Evolutionary conservation across 2,329 filamentous ascomycete genomes (phyloP), one percentile per base, ranked within the genome.

Genomic region (Claviceps purpurea): DNA sequence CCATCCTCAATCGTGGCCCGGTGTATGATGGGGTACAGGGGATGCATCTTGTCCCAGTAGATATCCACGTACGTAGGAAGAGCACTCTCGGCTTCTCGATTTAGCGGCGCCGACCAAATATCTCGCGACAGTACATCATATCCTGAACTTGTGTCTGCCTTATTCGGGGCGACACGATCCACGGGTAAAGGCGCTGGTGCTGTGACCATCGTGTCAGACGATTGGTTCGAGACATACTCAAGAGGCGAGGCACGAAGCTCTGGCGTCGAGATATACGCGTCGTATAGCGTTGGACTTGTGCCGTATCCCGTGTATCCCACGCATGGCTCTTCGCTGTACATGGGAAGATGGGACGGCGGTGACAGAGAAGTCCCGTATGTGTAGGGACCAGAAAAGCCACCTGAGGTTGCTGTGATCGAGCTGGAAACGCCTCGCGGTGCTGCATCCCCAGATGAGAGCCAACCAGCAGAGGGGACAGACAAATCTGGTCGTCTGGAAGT

Each of bases 21-120:
- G 62, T 80, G 76, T 26, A 79, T 67, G 26, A 79, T 61, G n/a
- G 76, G 76, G 56, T 72, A 73, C 52, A 68, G 56, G 22, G 67
- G 65, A 57, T 77, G 68, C 48, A 77, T 72, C 54, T 69, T 70
- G 49, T 72, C 67, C 77, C 77, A 79, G 63, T 78, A 79, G 39
- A 73, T 64, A 24, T 74, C 67, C 54, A 79, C 65, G 56, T 79
- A 79, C 43, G 61, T 60, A 43, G 77, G 74, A 46, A 78, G 70
- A 42, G 69, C 68, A 49, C 67, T 70, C 54, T 67, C 68, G 45
- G 68, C 64, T 47, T 66, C 65, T 37, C 64, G 62, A 55, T 68
- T 66, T 57, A 75, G 60, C 50, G 67, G 62, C 50, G 67, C 55
- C 10, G 64, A 57, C 52, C 59, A 57, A 30, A 61, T 43, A 41